phyloP scores from a whole-genome alignment of 2,329 filamentous ascomycete species.

The Cladophialophora immunda region DNA sequence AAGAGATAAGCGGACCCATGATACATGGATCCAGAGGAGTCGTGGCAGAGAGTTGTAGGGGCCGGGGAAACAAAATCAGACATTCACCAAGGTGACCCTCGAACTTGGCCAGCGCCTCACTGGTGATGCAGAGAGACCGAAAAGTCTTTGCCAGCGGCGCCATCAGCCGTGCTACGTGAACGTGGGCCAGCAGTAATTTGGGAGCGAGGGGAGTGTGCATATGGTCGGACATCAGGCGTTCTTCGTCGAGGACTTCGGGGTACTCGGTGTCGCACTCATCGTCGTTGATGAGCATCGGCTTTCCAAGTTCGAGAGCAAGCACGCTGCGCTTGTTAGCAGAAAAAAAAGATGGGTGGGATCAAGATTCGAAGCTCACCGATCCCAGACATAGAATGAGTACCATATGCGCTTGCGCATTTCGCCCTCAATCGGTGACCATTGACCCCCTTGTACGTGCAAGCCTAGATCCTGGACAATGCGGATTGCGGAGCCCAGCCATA shows the following conservation, averaged over 20 bases:
- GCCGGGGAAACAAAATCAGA: conserved; percentile 75
- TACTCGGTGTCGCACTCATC: conserved; percentile 85
- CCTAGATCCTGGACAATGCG: conserved; percentile 84
- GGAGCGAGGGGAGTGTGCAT: conserved; percentile 65
- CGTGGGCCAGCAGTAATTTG: conserved; percentile 66
- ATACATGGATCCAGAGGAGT: conserved; percentile 76
- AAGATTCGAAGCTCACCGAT: conserved; percentile 66
- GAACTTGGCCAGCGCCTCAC: conserved; percentile 76
- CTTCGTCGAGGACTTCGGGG: conserved; percentile 82
- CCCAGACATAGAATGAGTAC: conserved; percentile 93
- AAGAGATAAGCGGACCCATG: conserved; percentile 76
- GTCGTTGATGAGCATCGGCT: conserved; percentile 84
- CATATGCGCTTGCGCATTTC: conserved; percentile 89
- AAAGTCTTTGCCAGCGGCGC: conserved; percentile 76
- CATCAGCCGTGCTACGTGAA: conserved; percentile 82
- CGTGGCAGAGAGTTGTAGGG: conserved; percentile 73
- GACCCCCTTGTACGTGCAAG: conserved; percentile 76
- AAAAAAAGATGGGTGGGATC: not conserved
- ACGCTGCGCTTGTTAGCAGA: conserved; percentile 59
- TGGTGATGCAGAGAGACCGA: conserved; percentile 70
- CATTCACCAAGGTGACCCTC: conserved; percentile 82
- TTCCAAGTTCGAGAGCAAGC: conserved; percentile 79
- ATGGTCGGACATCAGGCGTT: conserved; percentile 47
- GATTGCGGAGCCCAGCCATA: conserved; percentile 82
- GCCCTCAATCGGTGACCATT: conserved; percentile 77